phyloP scores from a whole-genome alignment of 2,329 filamentous ascomycete species.

The Fusarium haematococcum region DNA sequence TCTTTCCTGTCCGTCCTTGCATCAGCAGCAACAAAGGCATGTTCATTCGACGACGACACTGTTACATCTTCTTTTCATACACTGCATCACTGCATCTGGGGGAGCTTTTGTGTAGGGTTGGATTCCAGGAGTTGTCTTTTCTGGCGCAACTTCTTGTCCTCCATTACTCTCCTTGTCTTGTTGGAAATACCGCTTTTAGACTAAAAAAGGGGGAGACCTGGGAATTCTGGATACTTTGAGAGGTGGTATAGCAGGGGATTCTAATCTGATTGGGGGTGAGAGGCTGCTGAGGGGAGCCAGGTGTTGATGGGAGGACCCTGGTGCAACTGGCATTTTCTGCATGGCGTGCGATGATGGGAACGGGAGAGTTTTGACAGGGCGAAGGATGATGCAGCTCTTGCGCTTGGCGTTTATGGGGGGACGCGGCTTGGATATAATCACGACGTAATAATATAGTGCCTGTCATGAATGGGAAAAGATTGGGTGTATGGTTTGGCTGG shows the following conservation, averaged over 20 bases:
- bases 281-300: neutral
- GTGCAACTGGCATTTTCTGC: neutral
- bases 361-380: conserved; percentile 4
- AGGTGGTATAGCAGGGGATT: neutral
- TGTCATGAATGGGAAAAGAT: conserved; percentile 11
- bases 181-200: conserved; percentile 23
- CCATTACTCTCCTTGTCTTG: conserved; percentile 21
- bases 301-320: neutral
- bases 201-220: conserved; percentile 6
- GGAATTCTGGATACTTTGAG: neutral
- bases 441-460: conserved; percentile 38
- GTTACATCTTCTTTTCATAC: conserved; percentile 32
- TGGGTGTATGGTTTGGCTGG: neutral
- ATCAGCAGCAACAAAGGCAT: conserved; percentile 2
- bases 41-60: conserved; percentile 5
- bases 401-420: conserved; percentile 20
- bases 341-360: conserved; percentile 6
- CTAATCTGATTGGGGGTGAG: conserved; percentile 10
- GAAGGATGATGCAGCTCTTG: conserved; percentile 5
- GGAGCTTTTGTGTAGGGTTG: conserved; percentile 16
- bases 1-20: neutral
- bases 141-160: conserved; percentile 11
- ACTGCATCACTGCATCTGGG: conserved; percentile 26
- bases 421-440: conserved; percentile 34
- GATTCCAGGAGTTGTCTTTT: conserved; percentile 32